phyloP scores from a whole-genome alignment of 164 flowering plant genomes.

The Echeveria elegans region DNA sequence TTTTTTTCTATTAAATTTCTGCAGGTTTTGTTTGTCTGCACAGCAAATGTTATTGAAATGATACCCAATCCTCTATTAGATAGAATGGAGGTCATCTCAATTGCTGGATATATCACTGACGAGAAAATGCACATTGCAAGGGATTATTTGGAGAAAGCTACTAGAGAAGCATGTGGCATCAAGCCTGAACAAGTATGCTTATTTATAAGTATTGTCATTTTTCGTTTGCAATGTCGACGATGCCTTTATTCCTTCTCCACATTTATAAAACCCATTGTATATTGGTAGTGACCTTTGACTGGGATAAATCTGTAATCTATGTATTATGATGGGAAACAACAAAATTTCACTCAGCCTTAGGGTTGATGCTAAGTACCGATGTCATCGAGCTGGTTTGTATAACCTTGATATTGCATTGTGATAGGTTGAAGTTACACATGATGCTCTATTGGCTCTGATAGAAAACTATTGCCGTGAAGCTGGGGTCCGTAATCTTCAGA shows the following conservation, averaged over 20 bases:
- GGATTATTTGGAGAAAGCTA: conserved; percentile 80
- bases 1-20: too few relatives aligned
- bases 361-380: too few relatives aligned
- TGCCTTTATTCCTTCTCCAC: background rate
- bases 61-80: conserved; percentile 94
- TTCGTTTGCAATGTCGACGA: background rate
- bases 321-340: background rate
- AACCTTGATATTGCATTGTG: background rate
- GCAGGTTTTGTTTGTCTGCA: conserved; percentile 97
- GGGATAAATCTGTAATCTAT: background rate
- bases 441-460: conserved; percentile 79
- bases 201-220: conserved; percentile 18
- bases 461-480: conserved; percentile 96
- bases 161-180: conserved; percentile 89
- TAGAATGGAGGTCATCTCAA: conserved; percentile 86
- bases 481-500: conserved; percentile 94
- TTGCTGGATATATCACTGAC: conserved; percentile 96
- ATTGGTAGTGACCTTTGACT: background rate
- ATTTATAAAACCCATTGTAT: background rate
- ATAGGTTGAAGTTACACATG: conserved; percentile 93
- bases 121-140: conserved; percentile 96
- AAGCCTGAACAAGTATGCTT: conserved; percentile 71
- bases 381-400: too few relatives aligned
- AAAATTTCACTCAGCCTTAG: background rate
- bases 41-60: conserved; percentile 84